Conservation (phyloP, 164 flowering plant species). For the Sextonia rubra region DNA sequence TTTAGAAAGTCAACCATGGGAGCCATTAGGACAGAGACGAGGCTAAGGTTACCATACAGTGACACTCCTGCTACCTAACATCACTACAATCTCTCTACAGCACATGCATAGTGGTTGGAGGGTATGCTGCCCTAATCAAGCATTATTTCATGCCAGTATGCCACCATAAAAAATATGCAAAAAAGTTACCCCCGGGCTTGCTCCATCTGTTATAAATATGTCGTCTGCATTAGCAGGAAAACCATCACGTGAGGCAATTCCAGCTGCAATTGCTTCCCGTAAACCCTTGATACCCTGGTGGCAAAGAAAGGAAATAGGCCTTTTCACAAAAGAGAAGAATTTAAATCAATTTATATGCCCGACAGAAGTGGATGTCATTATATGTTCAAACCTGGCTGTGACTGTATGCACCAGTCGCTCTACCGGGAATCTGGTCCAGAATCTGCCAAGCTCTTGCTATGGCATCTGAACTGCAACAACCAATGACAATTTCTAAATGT, state of each 20-base stretch:
- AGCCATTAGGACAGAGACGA: too few relatives aligned
- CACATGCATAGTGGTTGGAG: too few relatives aligned
- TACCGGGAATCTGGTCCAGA: constrained; percentile 91
- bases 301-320: background rate
- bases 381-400: constrained; percentile 75
- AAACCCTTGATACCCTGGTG: constrained; percentile 87
- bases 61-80: too few relatives aligned
- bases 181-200: constrained; percentile 80
- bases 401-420: constrained; percentile 98
- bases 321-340: background rate
- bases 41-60: too few relatives aligned
- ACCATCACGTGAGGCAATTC: constrained; percentile 95
- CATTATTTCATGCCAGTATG: background rate
- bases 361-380: background rate
- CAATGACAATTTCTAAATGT: background rate
- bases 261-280: constrained; percentile 91
- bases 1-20: too few relatives aligned
- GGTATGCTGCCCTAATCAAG: background rate
- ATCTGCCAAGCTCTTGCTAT: constrained; percentile 86
- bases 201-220: constrained; percentile 96
- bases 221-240: constrained; percentile 89
- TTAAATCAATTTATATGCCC: background rate
- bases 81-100: too few relatives aligned
- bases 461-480: constrained; percentile 67
- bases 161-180: background rate